These are phyloP conservation scores for Saussurea involucrata DNA, from an alignment of 129 eudicot species.

Conservation along the genomic window DNA sequence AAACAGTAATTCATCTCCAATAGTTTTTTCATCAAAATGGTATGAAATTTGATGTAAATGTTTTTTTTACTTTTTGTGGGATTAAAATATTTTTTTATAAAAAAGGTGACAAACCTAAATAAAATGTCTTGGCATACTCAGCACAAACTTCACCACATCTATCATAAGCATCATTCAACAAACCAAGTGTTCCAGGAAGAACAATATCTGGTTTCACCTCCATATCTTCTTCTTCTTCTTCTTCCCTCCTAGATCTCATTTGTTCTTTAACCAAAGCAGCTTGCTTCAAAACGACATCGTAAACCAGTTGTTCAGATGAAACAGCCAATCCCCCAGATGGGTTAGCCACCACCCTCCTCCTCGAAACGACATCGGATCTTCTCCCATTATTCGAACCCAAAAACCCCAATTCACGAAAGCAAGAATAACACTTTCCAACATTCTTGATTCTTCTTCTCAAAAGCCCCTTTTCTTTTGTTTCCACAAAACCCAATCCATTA, in stretches of 20 bases:
- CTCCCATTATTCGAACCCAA: conserved; percentile 31
- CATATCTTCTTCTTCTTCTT: conserved; percentile 31
- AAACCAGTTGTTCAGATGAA: conserved; percentile 85
- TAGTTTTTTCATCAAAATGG: too few species aligned
- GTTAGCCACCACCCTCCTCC: conserved; percentile 52
- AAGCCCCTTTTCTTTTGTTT: conserved; percentile 34
- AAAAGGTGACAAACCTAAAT: conserved; percentile 61
- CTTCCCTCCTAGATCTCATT: conserved; percentile 34
- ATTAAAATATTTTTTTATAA: background rate
- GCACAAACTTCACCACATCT: conserved; percentile 99
- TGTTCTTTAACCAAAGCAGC: conserved; percentile 78
- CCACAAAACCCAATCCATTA: conserved; percentile 44
- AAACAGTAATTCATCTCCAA: too few species aligned
- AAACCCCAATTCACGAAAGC: conserved; percentile 28
- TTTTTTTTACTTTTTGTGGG: too few species aligned
- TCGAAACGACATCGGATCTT: conserved; percentile 39
- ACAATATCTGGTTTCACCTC: conserved; percentile 84
- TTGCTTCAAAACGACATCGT: conserved; percentile 93
- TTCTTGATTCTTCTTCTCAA: conserved; percentile 32
- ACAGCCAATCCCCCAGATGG: conserved; percentile 62
- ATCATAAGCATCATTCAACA: conserved; percentile 91
- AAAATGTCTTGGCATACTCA: conserved; percentile 97
- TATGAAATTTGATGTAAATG: too few species aligned
- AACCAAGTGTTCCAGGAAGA: conserved; percentile 67
- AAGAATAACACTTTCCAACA: conserved; percentile 32